A percentile compares a stretch with the other conserved stretches of the same genome.
These are phyloP conservation scores for Citrullus mucosospermus DNA, from an alignment of 306 rosid genomes.

Conservation along the genomic window DNA sequence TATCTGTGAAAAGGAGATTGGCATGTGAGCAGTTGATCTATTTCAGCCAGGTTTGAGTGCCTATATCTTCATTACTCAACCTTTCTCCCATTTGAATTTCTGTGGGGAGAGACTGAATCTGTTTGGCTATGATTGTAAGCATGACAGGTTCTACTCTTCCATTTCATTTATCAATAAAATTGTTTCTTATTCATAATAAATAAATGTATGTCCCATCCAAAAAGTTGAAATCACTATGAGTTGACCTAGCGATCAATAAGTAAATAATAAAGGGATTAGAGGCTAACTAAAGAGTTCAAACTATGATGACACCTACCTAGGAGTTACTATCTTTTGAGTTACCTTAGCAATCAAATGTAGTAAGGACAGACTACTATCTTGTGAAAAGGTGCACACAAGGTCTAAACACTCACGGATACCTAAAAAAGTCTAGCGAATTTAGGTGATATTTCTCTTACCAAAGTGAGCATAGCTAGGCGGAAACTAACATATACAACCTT, in stretches of 20 bases:
- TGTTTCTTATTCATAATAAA: too few species aligned
- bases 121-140: neutral
- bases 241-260: neutral
- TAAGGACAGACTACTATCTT: neutral
- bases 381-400: neutral
- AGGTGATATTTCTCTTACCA: neutral
- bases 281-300: neutral
- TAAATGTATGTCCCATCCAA: neutral
- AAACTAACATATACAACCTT: too few species aligned
- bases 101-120: neutral
- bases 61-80: neutral
- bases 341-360: neutral
- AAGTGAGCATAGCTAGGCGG: too few species aligned
- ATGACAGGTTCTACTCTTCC: neutral
- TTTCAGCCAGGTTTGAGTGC: conserved; percentile 55
- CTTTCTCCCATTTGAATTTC: neutral
- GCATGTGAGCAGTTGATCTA: conserved; percentile 86
- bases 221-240: neutral
- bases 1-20: conserved; percentile 80
- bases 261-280: too few species aligned
- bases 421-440: neutral
- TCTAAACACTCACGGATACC: neutral
- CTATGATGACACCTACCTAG: neutral
- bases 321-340: too few species aligned
- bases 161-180: too few species aligned